Evolutionary conservation across 1,284 basidiomycete species (phyloP).

Genomic region (Rhodotorula sp.): DNA sequence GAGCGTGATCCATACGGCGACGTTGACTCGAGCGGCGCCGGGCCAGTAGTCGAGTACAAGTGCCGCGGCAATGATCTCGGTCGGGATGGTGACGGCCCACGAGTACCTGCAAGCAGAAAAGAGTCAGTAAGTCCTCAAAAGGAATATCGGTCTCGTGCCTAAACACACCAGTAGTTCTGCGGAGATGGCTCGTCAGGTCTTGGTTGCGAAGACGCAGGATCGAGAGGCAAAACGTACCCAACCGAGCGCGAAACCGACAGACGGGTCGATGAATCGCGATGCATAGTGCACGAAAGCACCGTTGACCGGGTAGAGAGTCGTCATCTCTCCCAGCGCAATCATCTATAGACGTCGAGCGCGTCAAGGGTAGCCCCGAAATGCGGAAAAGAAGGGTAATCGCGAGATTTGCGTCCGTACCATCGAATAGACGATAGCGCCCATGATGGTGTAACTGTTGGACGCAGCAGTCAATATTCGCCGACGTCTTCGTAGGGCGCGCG

Average conservation of each 20-base stretch:
- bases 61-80: constrained; percentile 18
- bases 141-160: neutral
- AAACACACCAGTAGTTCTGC: constrained; percentile 19
- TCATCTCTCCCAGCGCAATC: constrained; percentile 52
- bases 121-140: neutral
- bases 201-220: neutral
- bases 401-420: constrained; percentile 53
- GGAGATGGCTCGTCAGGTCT: neutral
- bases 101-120: constrained; percentile 5
- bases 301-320: constrained; percentile 33
- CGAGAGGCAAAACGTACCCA: neutral
- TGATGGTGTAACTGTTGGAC: constrained; percentile 32
- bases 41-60: constrained; percentile 37
- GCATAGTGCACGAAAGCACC: constrained; percentile 59
- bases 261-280: constrained; percentile 56
- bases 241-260: constrained; percentile 50
- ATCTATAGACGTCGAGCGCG: constrained; percentile 3
- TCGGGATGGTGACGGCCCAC: constrained; percentile 24
- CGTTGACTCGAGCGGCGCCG: constrained; percentile 20
- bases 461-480: neutral
- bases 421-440: constrained; percentile 43
- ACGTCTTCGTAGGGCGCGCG: neutral
- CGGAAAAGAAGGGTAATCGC: constrained; percentile 41
- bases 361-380: constrained; percentile 17
- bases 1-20: constrained; percentile 33